Evolutionary conservation across 495 filamentous ascomycete species (phyloP).

Genomic region (Neurospora cerealis): DNA sequence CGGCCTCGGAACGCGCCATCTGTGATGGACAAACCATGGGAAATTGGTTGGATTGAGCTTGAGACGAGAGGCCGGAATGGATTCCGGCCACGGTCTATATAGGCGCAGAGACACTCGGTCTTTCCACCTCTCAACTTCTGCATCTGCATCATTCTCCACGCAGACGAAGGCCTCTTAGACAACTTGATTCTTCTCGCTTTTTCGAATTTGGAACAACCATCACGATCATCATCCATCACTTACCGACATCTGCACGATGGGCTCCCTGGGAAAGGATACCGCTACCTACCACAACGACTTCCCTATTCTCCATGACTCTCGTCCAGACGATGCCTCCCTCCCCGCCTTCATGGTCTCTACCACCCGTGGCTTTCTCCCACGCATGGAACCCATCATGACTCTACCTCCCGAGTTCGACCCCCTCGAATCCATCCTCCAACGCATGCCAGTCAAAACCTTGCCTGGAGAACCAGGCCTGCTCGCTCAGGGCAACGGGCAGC

Average conservation of each 20-base stretch:
- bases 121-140: constrained; percentile 9
- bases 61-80: constrained; percentile 44
- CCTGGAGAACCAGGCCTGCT: constrained; percentile 68
- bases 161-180: background rate
- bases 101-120: constrained; percentile 31
- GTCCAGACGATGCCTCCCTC: constrained; percentile 36
- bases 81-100: constrained; percentile 53
- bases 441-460: constrained; percentile 62
- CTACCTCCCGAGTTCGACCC: constrained; percentile 60
- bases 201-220: background rate
- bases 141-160: constrained; percentile 7
- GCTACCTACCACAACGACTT: constrained; percentile 15
- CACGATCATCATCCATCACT: constrained; percentile 5
- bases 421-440: constrained; percentile 58
- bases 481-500: constrained; percentile 42
- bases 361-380: constrained; percentile 67
- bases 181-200: background rate
- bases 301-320: constrained; percentile 29
- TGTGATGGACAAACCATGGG: background rate
- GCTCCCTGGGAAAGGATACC: constrained; percentile 17
- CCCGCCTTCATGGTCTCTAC: constrained; percentile 85
- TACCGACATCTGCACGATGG: constrained; percentile 25
- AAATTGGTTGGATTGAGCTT: background rate
- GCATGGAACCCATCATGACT: constrained; percentile 47
- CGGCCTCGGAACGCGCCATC: background rate